Evolutionary conservation across 176 grass and related monocot genomes (phyloP).

Genomic region (Saccharum spontaneum): DNA sequence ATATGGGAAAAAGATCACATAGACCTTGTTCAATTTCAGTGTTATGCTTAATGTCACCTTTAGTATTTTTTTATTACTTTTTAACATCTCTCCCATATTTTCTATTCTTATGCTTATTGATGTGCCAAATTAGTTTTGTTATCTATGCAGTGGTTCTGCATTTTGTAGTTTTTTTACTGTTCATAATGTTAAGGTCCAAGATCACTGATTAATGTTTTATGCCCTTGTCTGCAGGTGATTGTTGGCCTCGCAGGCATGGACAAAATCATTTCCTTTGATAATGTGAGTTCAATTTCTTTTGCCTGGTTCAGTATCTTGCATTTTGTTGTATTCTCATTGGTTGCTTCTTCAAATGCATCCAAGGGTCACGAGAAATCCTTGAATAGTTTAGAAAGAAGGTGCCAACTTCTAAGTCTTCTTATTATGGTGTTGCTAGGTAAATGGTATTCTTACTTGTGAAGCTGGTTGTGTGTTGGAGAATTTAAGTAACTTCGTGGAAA

Average conservation of each 20-base stretch:
- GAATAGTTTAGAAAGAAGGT: slow-evolving; percentile 27
- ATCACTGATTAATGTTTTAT: slow-evolving; percentile 27
- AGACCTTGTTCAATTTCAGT: background rate
- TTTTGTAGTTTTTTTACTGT: slow-evolving; percentile 7
- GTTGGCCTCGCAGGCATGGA: slow-evolving; percentile 74
- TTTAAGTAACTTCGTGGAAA: slow-evolving; percentile 78
- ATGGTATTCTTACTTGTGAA: slow-evolving; percentile 95
- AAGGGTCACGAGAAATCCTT: slow-evolving; percentile 3
- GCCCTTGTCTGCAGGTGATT: slow-evolving; percentile 62
- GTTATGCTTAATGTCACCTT: background rate
- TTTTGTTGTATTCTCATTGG: slow-evolving; percentile 12
- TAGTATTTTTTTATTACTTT: background rate
- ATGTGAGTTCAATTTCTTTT: slow-evolving; percentile 53
- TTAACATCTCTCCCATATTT: background rate
- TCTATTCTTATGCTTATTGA: background rate
- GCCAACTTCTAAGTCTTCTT: slow-evolving; percentile 39
- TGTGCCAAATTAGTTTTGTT: background rate
- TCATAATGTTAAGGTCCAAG: slow-evolving; percentile 19
- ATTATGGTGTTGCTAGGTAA: slow-evolving; percentile 65
- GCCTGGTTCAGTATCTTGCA: slow-evolving; percentile 22
- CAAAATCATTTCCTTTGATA: slow-evolving; percentile 88
- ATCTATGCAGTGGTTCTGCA: background rate
- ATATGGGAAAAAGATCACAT: background rate
- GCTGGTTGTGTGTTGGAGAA: slow-evolving; percentile 93
- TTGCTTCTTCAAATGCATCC: slow-evolving; percentile 23